These are phyloP conservation scores for Diaporthe capsici DNA, from an alignment of 2,329 filamentous ascomycete species.

Conservation along the genomic window DNA sequence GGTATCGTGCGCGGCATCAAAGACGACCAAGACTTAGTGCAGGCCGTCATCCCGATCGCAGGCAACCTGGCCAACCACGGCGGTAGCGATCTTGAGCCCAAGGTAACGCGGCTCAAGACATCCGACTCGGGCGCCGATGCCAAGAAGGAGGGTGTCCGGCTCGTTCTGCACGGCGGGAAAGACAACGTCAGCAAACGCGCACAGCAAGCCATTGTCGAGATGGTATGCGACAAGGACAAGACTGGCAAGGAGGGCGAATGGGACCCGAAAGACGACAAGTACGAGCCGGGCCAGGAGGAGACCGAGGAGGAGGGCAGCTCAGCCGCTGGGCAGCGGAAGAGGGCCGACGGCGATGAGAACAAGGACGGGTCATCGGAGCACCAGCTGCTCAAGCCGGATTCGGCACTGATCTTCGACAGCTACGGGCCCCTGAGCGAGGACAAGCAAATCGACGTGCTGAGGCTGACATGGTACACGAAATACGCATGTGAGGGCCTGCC, in stretches of 20 bases:
- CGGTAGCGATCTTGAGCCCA: constrained; percentile 73
- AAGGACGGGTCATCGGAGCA: constrained; percentile 58
- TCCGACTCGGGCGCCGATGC: constrained; percentile 75
- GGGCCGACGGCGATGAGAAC: constrained; percentile 49
- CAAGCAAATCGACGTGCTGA: constrained; percentile 72
- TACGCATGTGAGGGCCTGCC: constrained; percentile 79
- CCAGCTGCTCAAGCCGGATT: constrained; percentile 67
- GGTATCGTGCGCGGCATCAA: constrained; percentile 75
- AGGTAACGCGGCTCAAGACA: constrained; percentile 75
- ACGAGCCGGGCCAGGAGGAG: constrained; percentile 52
- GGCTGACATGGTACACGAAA: constrained; percentile 88
- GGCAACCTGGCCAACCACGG: constrained; percentile 75
- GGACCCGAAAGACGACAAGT: constrained; percentile 66
- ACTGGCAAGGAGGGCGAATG: constrained; percentile 82
- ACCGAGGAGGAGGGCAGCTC: constrained; percentile 37
- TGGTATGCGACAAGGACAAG: constrained; percentile 81
- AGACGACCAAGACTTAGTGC: constrained; percentile 64
- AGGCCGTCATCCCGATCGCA: constrained; percentile 79
- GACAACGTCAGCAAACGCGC: constrained; percentile 61
- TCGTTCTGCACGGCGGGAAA: constrained; percentile 76
- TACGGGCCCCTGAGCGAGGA: constrained; percentile 75
- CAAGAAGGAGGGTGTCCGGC: constrained; percentile 78
- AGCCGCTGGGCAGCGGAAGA: constrained; percentile 35
- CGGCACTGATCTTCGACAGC: constrained; percentile 81
- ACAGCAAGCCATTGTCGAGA: constrained; percentile 86